Base-by-base conservation (phyloP, 257 asterid species). In the Nicotiana noctiflora region DNA sequence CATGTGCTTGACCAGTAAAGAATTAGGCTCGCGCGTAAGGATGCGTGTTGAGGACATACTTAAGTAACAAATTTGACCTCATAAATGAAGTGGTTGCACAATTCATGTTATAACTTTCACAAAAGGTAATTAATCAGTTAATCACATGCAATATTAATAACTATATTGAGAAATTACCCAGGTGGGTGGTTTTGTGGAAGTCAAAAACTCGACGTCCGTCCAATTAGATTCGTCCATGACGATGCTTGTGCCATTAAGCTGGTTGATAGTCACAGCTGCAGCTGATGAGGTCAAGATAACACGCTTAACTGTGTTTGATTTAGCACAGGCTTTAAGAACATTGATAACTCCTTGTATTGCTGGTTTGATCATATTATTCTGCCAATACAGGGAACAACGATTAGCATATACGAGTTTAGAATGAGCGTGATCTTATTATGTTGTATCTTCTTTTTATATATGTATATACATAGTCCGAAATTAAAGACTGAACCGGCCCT, bases 241-340 rank as follows among this genome's bases (percentile, higher is more conserved):
- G 4, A 75, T 7, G 44, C 80, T 82, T 44, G 82, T 82, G 3
- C 68, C 83, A 4, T 61, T 51, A 1, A 44, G 61, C 31, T 79
- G 75, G 55, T 79, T 82, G 80, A 85, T 76, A 8, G 82, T 74
- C 15, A 82, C 83, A 56, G 86, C 27, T 0, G 86, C 86, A 29
- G 86, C 86, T 8, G 88, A 85, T 55, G 88, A 85, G 0, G 88
- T 85, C 12, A 85, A 79, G 40, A 85, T 19, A 1, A 82, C 86
- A 1, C 86, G 81, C 52, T 75, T 82, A 27, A 64, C 77, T 4
- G 81, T 79, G 8, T 29, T 80, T 6, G 85, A 76, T 81, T 53
- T 81, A 9, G 11, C 83, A 79, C 79, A 81, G 3, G 83, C 81
- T 72, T 77, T 84, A 29, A 81, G 61, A 2, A 84, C 85, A 61